Base-by-base conservation (phyloP, 768 basidiomycete genomes). In the Rhizopogon vesiculosus region DNA sequence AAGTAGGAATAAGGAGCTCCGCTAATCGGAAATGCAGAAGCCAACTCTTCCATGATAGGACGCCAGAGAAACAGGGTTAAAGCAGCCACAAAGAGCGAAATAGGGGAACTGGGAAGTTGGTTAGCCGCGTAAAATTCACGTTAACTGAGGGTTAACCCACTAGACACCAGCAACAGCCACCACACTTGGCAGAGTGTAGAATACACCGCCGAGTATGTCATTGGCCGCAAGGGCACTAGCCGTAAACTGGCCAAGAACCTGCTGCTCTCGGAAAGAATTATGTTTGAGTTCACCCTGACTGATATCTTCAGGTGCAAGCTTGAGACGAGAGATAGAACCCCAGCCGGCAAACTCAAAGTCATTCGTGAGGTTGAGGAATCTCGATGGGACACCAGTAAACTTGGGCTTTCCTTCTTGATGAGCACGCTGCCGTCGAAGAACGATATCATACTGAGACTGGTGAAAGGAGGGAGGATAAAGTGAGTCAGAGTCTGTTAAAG, bases 321-420 rank as follows among this genome's bases (percentile, higher is more conserved):
- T 72, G 1, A 87, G 60, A 55, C 74, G 72, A 6, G 69, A 68
- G 16, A 82, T 64, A 5, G 80, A 76, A 2, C 86, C 86, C 85
- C 86, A 87, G 3, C 86, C 87, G 1, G 87, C 81, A 60, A 89
- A 90, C 61, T 87, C 85, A 57, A 87, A 86, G 40, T 82, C 77
- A 61, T 82, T 80, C 13, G 78, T 69, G 39, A 89, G 76, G 58
- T 86, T 78, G 25, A 83, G 66, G 62, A 86, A 86, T 39, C 84
- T 79, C 6, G 86, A 86, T 5, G 83, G 84, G 5, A 76, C 61
- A 3, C 61, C 63, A 4, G 67, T 70, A 43, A 66, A 62, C 56
- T 75, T 78, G 18, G 73, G 66, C 1, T 75, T 71, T 42, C 78
- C 78, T 15, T 62, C 66, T 2, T 81, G 76, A 7, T 80, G 78